Base-by-base conservation (phyloP, 352 stramenopile species). In the Phytophthora tubulina region DNA sequence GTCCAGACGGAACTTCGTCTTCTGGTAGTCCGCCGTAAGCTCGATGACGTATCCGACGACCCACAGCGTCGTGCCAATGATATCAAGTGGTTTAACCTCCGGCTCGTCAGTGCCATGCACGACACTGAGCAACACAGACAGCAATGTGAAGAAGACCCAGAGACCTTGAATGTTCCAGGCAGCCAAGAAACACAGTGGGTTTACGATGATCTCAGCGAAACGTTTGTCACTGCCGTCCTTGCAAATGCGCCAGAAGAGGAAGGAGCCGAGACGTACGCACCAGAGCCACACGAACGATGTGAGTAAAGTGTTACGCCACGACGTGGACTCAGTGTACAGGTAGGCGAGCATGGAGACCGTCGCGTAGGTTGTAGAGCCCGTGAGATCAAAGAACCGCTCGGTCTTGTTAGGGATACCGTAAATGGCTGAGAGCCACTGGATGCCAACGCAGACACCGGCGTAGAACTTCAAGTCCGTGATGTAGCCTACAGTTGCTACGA, bases 151-250 rank as follows among this genome's bases (percentile, higher is more conserved):
- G 35, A 97, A 79, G 0, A 90, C 86, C 90, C 89, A 97, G 30
- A 97, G 80, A 6, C 86, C 87, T 65, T 97, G 89, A 46, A 96
- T 82, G 49, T 66, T 93, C 89, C 89, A 96, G n/a, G 90, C 85
- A 0, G 70, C 79, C 33, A 97, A 76, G 71, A 96, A 97, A 17
- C 70, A 78, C 52, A 92, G 50, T 10, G 87, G 74, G 57, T 92
- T 89, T 44, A 49, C 67, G 45, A 82, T 79, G 60, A 96, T 93
- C 10, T 87, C 68, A 7, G 70, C 52, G 63, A 97, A 97, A 39
- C 90, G 88, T 36, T 77, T 88, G 75, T 97, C 89, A 42, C 87
- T 76, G 54, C 86, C 85, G 48, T 76, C 79, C 32, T 77, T 67
- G 56, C 82, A 68, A 53, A 97, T 94, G 60, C 90, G 86, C 65